Percentiles rank a stretch among this genome's conserved stretches.
Evolutionary conservation across 2,329 filamentous ascomycete genomes (phyloP).

Genomic region (Ascochyta clinopodiicola): DNA sequence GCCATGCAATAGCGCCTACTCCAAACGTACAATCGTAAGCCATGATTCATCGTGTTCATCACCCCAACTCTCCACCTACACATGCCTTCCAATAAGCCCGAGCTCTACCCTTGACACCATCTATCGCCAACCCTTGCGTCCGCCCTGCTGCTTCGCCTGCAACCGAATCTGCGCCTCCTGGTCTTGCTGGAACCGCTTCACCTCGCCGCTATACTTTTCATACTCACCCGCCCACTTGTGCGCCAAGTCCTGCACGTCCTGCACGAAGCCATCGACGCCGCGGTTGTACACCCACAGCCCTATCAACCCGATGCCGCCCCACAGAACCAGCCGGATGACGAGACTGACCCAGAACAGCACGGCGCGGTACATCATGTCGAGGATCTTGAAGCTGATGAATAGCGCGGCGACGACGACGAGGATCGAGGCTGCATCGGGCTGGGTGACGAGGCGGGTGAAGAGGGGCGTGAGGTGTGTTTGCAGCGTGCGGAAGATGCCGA

Average conservation of each 20-base stretch:
- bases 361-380: constrained; percentile 73
- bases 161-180: constrained; percentile 36
- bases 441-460: constrained; percentile 33
- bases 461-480: constrained; percentile 41
- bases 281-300: constrained; percentile 65
- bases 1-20: constrained; percentile 3
- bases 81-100: neutral
- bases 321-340: constrained; percentile 68
- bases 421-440: constrained; percentile 59
- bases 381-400: constrained; percentile 68
- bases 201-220: constrained; percentile 41
- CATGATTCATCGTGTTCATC: constrained; percentile 5
- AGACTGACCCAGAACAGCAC: constrained; percentile 80
- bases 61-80: neutral
- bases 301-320: constrained; percentile 63
- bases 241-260: constrained; percentile 58
- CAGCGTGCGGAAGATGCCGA: constrained; percentile 37
- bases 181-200: constrained; percentile 32
- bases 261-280: constrained; percentile 68
- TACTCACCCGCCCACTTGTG: constrained; percentile 50
- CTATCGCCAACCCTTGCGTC: constrained; percentile 13
- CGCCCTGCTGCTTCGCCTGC: constrained; percentile 26
- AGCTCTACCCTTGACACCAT: neutral
- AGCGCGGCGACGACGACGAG: constrained; percentile 66
- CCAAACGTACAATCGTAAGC: constrained; percentile 10